Percentiles rank a stretch among this genome's conserved stretches.
These are phyloP conservation scores for Arxiozyma heterogenica DNA, from an alignment of 1,139 yeast genomes.

Conservation along the genomic window DNA sequence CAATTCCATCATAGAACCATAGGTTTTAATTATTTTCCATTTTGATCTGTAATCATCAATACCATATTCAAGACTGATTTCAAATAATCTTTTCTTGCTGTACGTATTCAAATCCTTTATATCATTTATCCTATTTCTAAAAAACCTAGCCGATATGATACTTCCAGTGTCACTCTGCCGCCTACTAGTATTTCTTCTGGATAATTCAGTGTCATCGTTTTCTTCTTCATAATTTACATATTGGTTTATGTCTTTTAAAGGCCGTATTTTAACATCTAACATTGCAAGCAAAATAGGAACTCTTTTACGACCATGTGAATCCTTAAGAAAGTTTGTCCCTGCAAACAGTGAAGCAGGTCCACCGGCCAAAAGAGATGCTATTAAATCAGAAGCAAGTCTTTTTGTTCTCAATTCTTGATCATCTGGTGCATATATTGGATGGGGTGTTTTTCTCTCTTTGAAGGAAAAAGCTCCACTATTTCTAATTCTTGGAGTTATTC, in stretches of 20 bases:
- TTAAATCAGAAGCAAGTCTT: constrained; percentile 52
- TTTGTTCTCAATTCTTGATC: constrained; percentile 10
- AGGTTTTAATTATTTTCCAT: constrained; percentile 72
- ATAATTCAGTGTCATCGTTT: constrained; percentile 1
- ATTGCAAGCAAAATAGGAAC: constrained; percentile 76
- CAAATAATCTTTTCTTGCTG: constrained; percentile 35
- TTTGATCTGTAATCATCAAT: constrained; percentile 68
- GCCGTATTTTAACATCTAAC: constrained; percentile 53
- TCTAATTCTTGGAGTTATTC: background rate
- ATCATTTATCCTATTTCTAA: background rate
- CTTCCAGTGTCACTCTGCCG: background rate
- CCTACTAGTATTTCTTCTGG: background rate
- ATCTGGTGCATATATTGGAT: background rate
- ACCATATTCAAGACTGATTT: constrained; percentile 78
- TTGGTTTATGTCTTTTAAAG: constrained; percentile 8
- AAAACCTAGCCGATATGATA: background rate
- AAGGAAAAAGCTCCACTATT: background rate
- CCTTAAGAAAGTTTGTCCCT: constrained; percentile 66
- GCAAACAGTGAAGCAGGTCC: constrained; percentile 71
- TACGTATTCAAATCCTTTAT: background rate
- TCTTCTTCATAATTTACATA: constrained; percentile 5
- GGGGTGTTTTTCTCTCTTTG: background rate
- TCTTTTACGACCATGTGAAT: constrained; percentile 67
- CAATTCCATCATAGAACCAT: constrained; percentile 58
- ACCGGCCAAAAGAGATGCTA: constrained; percentile 61